These are phyloP conservation scores for Paramarasmius palmivorus DNA, from an alignment of 1,284 basidiomycete genomes.

Conservation along the genomic window DNA sequence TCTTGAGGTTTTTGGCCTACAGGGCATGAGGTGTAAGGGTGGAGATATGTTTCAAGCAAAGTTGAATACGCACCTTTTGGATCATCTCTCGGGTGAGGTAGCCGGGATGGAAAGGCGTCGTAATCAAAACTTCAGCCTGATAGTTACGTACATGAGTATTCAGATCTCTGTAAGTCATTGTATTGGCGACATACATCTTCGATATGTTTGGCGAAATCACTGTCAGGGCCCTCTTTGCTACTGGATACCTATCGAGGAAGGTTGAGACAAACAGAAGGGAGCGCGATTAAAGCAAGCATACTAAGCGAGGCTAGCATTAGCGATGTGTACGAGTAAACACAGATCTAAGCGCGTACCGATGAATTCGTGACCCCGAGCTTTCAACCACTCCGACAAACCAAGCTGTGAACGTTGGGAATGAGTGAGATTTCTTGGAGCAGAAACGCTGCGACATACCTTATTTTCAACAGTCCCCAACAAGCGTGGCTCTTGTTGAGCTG, in stretches of 20 bases:
- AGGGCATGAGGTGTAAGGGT: neutral
- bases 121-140: slow-evolving; percentile 76
- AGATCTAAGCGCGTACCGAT: no score
- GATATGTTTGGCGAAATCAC: slow-evolving; percentile 86
- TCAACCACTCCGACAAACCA: no score
- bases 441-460: slow-evolving; percentile 53
- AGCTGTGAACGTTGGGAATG: no score
- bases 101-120: slow-evolving; percentile 91
- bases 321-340: neutral
- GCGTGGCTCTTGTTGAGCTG: slow-evolving; percentile 78
- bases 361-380: no score
- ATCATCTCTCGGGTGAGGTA: slow-evolving; percentile 47
- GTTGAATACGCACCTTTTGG: slow-evolving; percentile 43
- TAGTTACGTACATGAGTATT: neutral
- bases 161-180: neutral
- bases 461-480: slow-evolving; percentile 91
- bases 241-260: slow-evolving; percentile 56
- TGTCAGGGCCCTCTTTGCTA: slow-evolving; percentile 41
- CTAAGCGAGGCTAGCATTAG: no score
- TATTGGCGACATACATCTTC: slow-evolving; percentile 60
- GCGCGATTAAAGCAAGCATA: no score
- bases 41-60: neutral
- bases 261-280: no score
- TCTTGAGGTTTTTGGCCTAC: slow-evolving; percentile 28
- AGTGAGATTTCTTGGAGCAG: slow-evolving; percentile 1